Conservation (phyloP, 1,284 basidiomycete genomes). For the Sporisorium reilianum region DNA sequence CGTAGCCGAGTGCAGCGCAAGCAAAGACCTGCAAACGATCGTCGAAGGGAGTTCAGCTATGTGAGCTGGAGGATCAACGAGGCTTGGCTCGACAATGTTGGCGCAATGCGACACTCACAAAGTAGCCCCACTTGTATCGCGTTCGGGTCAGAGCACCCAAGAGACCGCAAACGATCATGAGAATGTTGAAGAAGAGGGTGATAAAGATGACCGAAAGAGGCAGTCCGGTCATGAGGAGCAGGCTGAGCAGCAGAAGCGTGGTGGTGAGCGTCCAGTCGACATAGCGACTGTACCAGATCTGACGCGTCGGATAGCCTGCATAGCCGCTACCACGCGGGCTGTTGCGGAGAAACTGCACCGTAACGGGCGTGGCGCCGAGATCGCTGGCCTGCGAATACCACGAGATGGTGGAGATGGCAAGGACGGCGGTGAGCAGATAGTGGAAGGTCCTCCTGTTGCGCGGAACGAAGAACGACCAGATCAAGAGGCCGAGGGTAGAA, state of each 20-base stretch:
- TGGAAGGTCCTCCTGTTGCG: constrained; percentile 72
- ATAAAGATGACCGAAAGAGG: constrained; percentile 74
- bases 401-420: constrained; percentile 67
- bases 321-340: constrained; percentile 25
- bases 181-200: constrained; percentile 73
- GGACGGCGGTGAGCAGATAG: constrained; percentile 70
- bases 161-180: constrained; percentile 73
- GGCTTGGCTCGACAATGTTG: no score
- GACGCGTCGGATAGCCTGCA: constrained; percentile 70
- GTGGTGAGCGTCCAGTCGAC: constrained; percentile 72
- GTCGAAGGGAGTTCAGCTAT: background rate
- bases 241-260: constrained; percentile 74
- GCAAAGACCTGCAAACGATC: constrained; percentile 67
- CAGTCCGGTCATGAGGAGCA: constrained; percentile 74
- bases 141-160: constrained; percentile 73
- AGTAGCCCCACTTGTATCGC: constrained; percentile 73
- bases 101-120: constrained; percentile 53
- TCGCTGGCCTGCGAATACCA: constrained; percentile 76
- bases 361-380: constrained; percentile 74
- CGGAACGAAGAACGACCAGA: constrained; percentile 33
- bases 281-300: constrained; percentile 73
- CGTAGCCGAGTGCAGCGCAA: constrained; percentile 70
- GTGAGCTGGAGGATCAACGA: background rate
- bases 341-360: constrained; percentile 72
- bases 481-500: constrained; percentile 56